Evolutionary conservation across 768 basidiomycete species (phyloP), one percentile per base, ranked within the genome.

Genomic region (Pleurotus sapidus): DNA sequence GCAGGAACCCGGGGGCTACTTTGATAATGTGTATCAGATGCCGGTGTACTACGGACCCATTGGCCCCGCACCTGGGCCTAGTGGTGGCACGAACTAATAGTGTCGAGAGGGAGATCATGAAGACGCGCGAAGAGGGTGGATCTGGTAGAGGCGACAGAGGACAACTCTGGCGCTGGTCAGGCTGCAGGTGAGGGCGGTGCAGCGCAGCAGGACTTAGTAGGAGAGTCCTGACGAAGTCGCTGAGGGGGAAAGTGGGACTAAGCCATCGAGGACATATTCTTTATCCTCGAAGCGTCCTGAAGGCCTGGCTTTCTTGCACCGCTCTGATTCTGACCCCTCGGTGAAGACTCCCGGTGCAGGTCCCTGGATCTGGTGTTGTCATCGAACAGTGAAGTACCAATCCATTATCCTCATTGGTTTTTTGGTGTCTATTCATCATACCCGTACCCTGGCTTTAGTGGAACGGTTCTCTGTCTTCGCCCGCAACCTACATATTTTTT

Each of bases 1-100:
- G 59, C 17, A 64, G 63, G 47, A 77, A 62, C 76, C 74, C 5
- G 70, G 72, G 55, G 77, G 77, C 43, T 78, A 78, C 58, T 78
- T 79, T 57, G 77, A 78, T 60, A 69, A 68, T 15, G 73, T 70
- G 55, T 79, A 78, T 65, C 72, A 77, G 56, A 74, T 74, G 45
- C 65, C 67, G 3, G 24, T 65, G 55, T 46, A 51, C 12, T 54
- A 54, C 40, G 57, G 47, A 49, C 48, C 47, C 34, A 61, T 53
- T 4, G 46, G 55, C 38, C 30, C 30, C 30, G 9, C 30, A 12
- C 30, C 30, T 34, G 30, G 30, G 30, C 30, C 30, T 34, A 34
- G 30, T 3, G 30, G 9, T 7, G 58, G 62, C 12, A 60, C 61
- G 63, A 68, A 64, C n/a, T 3, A 25, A 37, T 46, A 58, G 60